Evolutionary conservation across 2,329 filamentous ascomycete species (phyloP).

Genomic region (Phaeoacremonium minimum): DNA sequence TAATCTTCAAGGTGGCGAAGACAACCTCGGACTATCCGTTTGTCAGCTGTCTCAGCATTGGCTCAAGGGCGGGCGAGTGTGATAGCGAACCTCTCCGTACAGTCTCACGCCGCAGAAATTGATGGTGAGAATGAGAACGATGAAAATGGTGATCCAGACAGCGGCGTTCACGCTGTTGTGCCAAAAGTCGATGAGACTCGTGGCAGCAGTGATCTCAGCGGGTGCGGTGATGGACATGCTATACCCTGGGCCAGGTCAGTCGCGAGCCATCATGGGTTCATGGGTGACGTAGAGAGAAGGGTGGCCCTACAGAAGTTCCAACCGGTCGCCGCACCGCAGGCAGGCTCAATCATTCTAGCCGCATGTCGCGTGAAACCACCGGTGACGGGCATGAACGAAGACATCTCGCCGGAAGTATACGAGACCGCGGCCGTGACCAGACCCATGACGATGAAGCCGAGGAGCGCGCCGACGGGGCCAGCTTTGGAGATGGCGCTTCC

Average conservation of each 20-base stretch:
- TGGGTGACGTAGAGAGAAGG: conserved; percentile 13
- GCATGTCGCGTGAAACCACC: conserved; percentile 23
- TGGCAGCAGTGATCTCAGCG: conserved; percentile 32
- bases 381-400: conserved; percentile 18
- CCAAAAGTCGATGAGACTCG: conserved; percentile 32
- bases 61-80: no score
- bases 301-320: conserved; percentile 54
- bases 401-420: conserved; percentile 31
- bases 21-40: background rate
- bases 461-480: conserved; percentile 33
- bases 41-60: no score
- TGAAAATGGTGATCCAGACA: conserved; percentile 31
- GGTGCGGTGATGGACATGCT: conserved; percentile 33
- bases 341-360: conserved; percentile 22
- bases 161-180: conserved; percentile 28
- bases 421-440: conserved; percentile 54
- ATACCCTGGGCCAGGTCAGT: background rate
- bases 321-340: conserved; percentile 20
- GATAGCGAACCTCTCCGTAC: no score
- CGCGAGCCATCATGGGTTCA: background rate
- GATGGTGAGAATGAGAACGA: conserved; percentile 24
- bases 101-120: no score
- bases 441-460: conserved; percentile 36
- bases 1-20: conserved; percentile 3
- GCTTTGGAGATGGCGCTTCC: conserved; percentile 42